A percentile compares a stretch with the other conserved stretches of the same genome.
These are phyloP conservation scores for Aspergillus hiratsukae DNA, from an alignment of 2,329 filamentous ascomycete species.

Conservation along the genomic window DNA sequence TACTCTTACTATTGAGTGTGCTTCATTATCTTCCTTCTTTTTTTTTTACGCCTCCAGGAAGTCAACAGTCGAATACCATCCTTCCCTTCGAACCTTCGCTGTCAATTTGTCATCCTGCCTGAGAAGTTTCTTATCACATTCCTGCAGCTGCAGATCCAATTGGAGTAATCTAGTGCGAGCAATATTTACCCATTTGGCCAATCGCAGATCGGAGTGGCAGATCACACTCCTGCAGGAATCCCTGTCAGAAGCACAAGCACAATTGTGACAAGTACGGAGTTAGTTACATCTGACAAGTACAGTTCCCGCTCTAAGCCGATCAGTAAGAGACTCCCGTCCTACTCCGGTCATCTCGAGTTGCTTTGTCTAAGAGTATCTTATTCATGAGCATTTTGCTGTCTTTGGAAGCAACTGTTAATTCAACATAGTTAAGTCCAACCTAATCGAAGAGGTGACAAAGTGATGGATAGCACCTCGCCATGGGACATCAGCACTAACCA, in stretches of 20 bases:
- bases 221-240: slow-evolving; percentile 6
- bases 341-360: background rate
- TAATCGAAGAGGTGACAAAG: background rate
- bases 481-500: background rate
- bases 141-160: slow-evolving; percentile 11
- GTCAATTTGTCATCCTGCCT: slow-evolving; percentile 6
- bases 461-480: background rate
- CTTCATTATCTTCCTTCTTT: background rate
- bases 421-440: background rate
- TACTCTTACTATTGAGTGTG: background rate
- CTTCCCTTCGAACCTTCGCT: background rate
- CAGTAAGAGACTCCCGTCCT: background rate
- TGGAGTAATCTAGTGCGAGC: slow-evolving; percentile 3
- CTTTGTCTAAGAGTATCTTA: background rate
- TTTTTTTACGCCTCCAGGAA: background rate
- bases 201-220: background rate
- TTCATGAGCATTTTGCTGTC: background rate
- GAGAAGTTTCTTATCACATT: slow-evolving; percentile 13
- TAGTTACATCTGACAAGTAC: background rate
- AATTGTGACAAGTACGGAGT: background rate
- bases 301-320: background rate
- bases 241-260: slow-evolving; percentile 3
- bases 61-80: background rate
- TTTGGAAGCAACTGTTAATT: background rate
- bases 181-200: background rate